Base-by-base conservation (phyloP, 805 yeast genomes). In the Saturnispora sekii region DNA sequence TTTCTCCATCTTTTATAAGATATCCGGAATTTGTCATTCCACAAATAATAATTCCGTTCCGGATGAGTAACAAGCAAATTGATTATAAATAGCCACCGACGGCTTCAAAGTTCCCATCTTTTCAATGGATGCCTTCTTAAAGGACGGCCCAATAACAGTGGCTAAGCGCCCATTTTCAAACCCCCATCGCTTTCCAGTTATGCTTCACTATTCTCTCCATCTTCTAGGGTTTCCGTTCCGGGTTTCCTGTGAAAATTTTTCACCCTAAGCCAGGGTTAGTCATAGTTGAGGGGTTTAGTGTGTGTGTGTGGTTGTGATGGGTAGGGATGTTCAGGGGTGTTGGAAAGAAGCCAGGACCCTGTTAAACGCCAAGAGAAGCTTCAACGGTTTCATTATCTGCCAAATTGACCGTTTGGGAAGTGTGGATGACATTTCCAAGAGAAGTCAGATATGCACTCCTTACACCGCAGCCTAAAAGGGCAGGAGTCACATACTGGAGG, bases 181-280 rank as follows among this genome's bases (percentile, higher is more conserved):
- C 26, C 2, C 8, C 26, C 26, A 21, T 21, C 26, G 26, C 26
- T 8, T 21, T 6, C 26, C 8, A 21, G 8, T 21, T 21, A 21
- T 21, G 26, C 26, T 21, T 4, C 26, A 21, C 5, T 21, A 21
- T 21, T 21, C 8, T 5, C 8, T 21, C 8, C 26, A 21, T 21
- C 26, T 5, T 21, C 26, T 21, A 21, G 8, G 26, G 26, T 21
- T 21, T 32, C 15, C 15, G 34, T n/a, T 32, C 34, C 34, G 8
- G 34, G 15, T 32, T 14, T 32, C 34, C n/a, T 5, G 11, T 29
- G 34, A 38, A 38, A 38, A 38, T 4, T 29, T 38, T 38, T 38
- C 41, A 38, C 34, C 15, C 41, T 38, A 26, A 12, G 16, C 15
- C 33, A 38, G 41, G 41, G 41, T 38, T 38, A 10, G 26, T 21